A percentile compares a stretch with the other conserved stretches of the same genome.
phyloP scores from a whole-genome alignment of 148 eudicot species.

The Fagopyrum homotropicum region DNA sequence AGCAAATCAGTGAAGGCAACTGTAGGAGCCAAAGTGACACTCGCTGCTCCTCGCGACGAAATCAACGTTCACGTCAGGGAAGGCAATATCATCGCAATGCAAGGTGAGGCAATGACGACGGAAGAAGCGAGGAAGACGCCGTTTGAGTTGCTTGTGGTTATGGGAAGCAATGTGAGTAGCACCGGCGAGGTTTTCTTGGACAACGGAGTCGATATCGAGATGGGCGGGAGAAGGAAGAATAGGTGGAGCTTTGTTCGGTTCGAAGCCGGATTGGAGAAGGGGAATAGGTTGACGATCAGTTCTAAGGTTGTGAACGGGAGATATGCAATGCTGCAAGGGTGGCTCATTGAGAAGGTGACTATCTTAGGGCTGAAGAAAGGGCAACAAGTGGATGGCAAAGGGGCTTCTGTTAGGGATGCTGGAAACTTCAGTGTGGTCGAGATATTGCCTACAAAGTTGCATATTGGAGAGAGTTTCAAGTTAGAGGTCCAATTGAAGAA shows the following conservation, averaged over 20 bases:
- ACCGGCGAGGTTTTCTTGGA: conserved; percentile 42
- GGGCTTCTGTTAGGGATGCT: neutral
- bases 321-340: conserved; percentile 30
- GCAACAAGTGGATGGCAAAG: conserved; percentile 6
- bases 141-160: conserved; percentile 40
- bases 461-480: conserved; percentile 8
- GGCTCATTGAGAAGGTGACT: conserved; percentile 38
- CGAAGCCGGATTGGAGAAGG: conserved; percentile 12
- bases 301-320: conserved; percentile 30
- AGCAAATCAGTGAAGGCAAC: conserved; percentile 24
- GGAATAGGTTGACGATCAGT: conserved; percentile 11
- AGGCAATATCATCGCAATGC: conserved; percentile 50
- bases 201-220: conserved; percentile 33
- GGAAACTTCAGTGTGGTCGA: conserved; percentile 36
- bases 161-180: conserved; percentile 15
- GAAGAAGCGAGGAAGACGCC: conserved; percentile 38
- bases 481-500: conserved; percentile 13
- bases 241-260: conserved; percentile 30
- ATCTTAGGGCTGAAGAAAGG: conserved; percentile 34
- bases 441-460: conserved; percentile 20
- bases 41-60: conserved; percentile 35
- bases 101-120: conserved; percentile 42
- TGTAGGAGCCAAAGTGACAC: conserved; percentile 19
- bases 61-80: conserved; percentile 45
- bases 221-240: conserved; percentile 24